Evolutionary conservation across 192 early-diverging fungal species (phyloP).

Genomic region (Mortierella hygrophila): DNA sequence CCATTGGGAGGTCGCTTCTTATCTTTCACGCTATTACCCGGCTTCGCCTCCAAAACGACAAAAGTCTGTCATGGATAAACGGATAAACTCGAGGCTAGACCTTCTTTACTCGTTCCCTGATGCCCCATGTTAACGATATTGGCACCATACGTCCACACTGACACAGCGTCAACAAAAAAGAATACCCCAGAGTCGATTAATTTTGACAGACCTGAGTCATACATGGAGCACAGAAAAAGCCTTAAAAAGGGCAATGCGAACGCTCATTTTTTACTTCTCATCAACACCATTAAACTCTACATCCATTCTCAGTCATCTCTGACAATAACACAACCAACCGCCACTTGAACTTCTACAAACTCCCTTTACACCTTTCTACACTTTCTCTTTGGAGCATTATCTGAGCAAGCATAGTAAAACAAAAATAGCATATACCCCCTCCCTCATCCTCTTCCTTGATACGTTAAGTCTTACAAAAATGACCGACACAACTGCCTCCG

Average conservation of each 20-base stretch:
- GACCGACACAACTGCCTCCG: not conserved
- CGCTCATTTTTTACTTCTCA: not conserved
- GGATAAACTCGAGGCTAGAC: constrained; percentile 6
- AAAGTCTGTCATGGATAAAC: constrained; percentile 8
- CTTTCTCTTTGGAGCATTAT: not conserved
- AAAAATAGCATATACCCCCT: not conserved
- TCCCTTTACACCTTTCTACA: not conserved
- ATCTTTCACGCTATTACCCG: not conserved
- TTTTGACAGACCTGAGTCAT: constrained; percentile 7
- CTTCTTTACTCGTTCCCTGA: not conserved
- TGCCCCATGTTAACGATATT: not conserved
- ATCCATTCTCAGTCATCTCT: not conserved
- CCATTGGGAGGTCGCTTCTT: not conserved
- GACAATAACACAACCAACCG: not conserved
- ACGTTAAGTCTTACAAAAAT: not conserved
- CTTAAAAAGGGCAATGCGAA: not conserved
- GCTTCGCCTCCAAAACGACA: not conserved
- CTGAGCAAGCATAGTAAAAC: not conserved
- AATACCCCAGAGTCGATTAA: not conserved
- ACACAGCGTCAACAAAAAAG: not conserved
- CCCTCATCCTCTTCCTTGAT: not conserved
- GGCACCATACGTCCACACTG: not conserved
- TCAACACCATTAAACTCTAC: not conserved
- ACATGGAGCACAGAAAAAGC: not conserved
- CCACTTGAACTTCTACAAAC: not conserved